A percentile compares a stretch with the other conserved stretches of the same genome.
These are phyloP conservation scores for Pisolithus marmoratus DNA, from an alignment of 768 basidiomycete genomes.

Conservation along the genomic window DNA sequence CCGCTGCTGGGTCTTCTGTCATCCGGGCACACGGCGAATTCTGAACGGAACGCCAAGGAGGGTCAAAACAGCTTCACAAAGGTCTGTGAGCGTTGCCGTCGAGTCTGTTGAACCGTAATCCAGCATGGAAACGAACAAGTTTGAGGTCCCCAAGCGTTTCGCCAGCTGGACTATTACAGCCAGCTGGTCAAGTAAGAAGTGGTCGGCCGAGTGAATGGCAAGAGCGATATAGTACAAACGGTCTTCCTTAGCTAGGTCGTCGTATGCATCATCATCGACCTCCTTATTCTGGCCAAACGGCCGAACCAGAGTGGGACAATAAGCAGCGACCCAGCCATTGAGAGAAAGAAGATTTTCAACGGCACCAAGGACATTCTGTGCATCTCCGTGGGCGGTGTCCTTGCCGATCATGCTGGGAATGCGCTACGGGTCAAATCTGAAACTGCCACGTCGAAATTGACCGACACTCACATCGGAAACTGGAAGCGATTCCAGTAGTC, in stretches of 20 bases:
- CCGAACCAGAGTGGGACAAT: constrained; percentile 89
- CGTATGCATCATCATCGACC: constrained; percentile 67
- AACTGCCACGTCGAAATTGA: not conserved
- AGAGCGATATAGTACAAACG: constrained; percentile 93
- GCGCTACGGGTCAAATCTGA: not conserved
- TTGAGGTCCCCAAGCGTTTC: constrained; percentile 79
- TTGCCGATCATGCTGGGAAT: constrained; percentile 60
- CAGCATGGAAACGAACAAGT: constrained; percentile 96
- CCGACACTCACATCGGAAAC: constrained; percentile 69
- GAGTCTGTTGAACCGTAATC: constrained; percentile 96
- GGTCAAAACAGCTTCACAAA: constrained; percentile 92
- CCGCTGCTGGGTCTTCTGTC: constrained; percentile 81
- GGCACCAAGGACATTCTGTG: constrained; percentile 81
- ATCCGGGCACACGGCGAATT: constrained; percentile 86
- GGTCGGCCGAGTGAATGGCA: constrained; percentile 96
- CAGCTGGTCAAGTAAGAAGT: constrained; percentile 97
- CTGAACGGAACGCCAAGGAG: constrained; percentile 91
- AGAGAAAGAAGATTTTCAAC: constrained; percentile 93
- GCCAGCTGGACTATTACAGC: constrained; percentile 97
- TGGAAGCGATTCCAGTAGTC: constrained; percentile 95
- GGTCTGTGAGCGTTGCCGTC: constrained; percentile 88
- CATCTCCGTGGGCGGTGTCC: constrained; percentile 85
- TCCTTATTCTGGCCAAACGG: constrained; percentile 91
- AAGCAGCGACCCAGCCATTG: constrained; percentile 97
- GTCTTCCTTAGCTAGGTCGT: constrained; percentile 78